Evolutionary conservation across 441 rosid genomes (phyloP), one percentile per base, ranked within the genome.

Genomic region (Mallotus repandus): DNA sequence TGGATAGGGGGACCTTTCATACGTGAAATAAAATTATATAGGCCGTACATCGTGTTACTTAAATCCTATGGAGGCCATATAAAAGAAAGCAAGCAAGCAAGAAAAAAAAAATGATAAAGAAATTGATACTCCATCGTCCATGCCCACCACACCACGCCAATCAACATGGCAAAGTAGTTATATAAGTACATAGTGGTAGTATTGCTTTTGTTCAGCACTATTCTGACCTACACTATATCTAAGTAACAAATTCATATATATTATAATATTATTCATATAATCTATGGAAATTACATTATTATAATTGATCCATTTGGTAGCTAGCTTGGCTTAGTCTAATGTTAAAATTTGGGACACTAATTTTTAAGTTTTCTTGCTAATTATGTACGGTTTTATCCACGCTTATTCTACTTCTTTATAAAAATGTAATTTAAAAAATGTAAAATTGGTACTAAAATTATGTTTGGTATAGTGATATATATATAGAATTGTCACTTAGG

Each of bases 1-100:
- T 61, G 72, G 80, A 76, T 74, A 61, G 32, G 18, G 62, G 11
- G 71, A 41, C 54, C 38, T 55, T 74, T 70, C 66, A 45, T 19
- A 21, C 35, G 50, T 64, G 64, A 49, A 29, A 21, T 29, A 61
- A 58, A 43, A 58, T 18, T 10, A 50, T 50, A 16, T 52, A 14
- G 58, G 19, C 43, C 68, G 25, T 73, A 65, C 63, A 49, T 66
- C 76, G 64, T 46, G 74, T 18, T 53, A 2, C 19, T 16, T 54
- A 19, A 38, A 38, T 38, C 41, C 7, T 7, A n/a, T 54, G 58
- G 58, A 54, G 18, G 16, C 55, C 55, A 54, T 16, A 9, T 16
- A 9, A 15, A 50, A 13, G 14, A 48, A 13, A 48, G 52, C 7
- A 48, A 48, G 52, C 14, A 48, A 13, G 2, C 3, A 22, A 25